These are phyloP conservation scores for Trypethelium eluteriae DNA, from an alignment of 495 filamentous ascomycete genomes.

Conservation along the genomic window DNA sequence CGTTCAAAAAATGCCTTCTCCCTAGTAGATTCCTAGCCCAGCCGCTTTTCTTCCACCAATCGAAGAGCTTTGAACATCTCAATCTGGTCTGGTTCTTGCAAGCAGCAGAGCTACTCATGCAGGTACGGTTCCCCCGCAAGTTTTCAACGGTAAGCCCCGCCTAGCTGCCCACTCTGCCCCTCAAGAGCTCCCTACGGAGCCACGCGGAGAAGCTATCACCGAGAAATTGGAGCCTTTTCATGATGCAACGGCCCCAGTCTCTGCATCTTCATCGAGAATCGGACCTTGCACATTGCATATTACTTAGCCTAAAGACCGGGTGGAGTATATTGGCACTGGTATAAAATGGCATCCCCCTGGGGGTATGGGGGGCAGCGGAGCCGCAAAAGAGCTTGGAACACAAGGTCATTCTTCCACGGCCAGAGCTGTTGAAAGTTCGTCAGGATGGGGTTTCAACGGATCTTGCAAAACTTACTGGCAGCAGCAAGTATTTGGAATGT, in stretches of 20 bases:
- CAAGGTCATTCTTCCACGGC: background rate
- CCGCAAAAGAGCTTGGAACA: background rate
- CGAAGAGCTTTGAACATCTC: background rate
- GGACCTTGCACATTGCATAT: background rate
- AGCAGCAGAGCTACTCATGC: background rate
- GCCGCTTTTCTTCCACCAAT: slow-evolving; percentile 3
- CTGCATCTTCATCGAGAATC: background rate
- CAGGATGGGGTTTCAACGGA: background rate
- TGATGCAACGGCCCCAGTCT: background rate
- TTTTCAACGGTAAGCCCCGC: background rate
- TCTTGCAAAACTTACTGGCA: background rate
- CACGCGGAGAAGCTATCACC: slow-evolving; percentile 9
- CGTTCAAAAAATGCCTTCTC: background rate
- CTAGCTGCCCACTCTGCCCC: background rate
- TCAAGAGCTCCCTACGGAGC: background rate
- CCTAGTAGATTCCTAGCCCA: background rate
- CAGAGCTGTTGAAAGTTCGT: background rate
- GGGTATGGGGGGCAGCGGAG: background rate
- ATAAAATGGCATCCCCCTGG: background rate
- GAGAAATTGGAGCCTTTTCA: background rate
- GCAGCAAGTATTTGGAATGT: background rate
- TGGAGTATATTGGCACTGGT: background rate
- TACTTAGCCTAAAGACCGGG: slow-evolving; percentile 10
- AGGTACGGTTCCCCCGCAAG: slow-evolving; percentile 6
- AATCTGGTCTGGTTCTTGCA: too few species aligned